Percentiles rank a stretch among this genome's conserved stretches.
Conservation (phyloP, 108 stramenopile species). For the Pseudonitzschia multistriata region DNA sequence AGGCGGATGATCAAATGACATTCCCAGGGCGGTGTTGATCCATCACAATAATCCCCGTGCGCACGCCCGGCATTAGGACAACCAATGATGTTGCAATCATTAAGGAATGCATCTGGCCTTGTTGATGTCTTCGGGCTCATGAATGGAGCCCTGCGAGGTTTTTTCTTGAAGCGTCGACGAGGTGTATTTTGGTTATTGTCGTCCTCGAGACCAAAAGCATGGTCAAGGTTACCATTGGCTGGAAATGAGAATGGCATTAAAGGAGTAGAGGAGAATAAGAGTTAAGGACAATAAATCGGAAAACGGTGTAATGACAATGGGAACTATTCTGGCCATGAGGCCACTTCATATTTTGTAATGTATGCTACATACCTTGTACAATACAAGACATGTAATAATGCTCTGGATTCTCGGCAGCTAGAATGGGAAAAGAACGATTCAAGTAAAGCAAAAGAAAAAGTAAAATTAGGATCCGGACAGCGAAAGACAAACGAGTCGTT, state of each 20-base stretch:
- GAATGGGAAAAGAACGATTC: neutral
- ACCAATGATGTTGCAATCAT: neutral
- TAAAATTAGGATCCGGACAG: neutral
- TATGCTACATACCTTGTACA: slow-evolving; percentile 10
- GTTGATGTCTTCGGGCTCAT: slow-evolving; percentile 39
- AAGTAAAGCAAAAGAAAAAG: neutral
- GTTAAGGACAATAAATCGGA: neutral
- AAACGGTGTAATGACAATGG: neutral
- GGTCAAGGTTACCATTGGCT: slow-evolving; percentile 66
- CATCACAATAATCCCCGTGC: slow-evolving; percentile 68
- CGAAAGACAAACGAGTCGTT: neutral
- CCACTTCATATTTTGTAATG: neutral
- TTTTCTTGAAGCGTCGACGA: slow-evolving; percentile 29
- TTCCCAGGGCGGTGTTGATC: slow-evolving; percentile 60
- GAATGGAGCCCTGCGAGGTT: slow-evolving; percentile 50
- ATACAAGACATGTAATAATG: slow-evolving; percentile 21
- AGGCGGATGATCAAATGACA: slow-evolving; percentile 56
- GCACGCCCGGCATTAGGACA: too few relatives aligned
- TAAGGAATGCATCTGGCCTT: slow-evolving; percentile 28
- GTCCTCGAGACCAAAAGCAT: slow-evolving; percentile 45
- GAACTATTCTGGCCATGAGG: neutral
- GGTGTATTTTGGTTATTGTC: neutral
- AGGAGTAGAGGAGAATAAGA: neutral
- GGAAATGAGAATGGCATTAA: slow-evolving; percentile 47
- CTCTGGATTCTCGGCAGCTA: slow-evolving; percentile 11